Base-by-base conservation (phyloP, 2,329 filamentous ascomycete species). In the Fusarium sororula region DNA sequence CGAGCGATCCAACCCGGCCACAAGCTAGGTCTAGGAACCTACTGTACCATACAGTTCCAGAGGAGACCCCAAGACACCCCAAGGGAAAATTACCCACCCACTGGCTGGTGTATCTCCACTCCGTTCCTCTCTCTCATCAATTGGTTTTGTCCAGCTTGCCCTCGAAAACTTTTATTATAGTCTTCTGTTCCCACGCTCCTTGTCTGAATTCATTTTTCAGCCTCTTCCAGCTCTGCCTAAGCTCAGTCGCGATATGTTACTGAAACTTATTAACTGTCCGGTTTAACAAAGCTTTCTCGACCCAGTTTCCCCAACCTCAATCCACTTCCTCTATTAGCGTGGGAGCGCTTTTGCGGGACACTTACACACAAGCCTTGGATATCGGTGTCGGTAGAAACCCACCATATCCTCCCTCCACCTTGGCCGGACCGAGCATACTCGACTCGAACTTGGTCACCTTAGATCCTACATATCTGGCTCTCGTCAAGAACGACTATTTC, bases 131-230 rank as follows among this genome's bases (percentile, higher is more conserved):
- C 73, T 70, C 75, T 68, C 76, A 74, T 78, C 78, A 79, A 79
- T 78, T 79, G 77, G 77, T 65, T 74, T 79, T 76, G 64, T 77
- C 74, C 75, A 77, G 77, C 75, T 76, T 78, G 72, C 62, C 73
- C 72, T 78, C 73, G 73, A 78, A 78, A 80, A 79, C 66, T 78
- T 80, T 80, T 79, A 77, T 80, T 79, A 79, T 77, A 75, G 69
- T 63, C 71, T 69, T 67, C 72, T 75, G 30, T 57, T 55, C 67
- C 70, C 62, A 57, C 65, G 63, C 51, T 68, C 61, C 48, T 63
- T 72, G 67, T 56, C 67, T 59, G 42, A 45, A 59, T 70, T 75
- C 18, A 60, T 72, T 62, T 63, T 77, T 62, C 72, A 75, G 75
- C 72, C 74, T 77, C 70, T 78, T 70, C 63, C 77, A 77, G 72